Base-by-base conservation (phyloP, 2,329 filamentous ascomycete genomes). In the Calycina herbarum region DNA sequence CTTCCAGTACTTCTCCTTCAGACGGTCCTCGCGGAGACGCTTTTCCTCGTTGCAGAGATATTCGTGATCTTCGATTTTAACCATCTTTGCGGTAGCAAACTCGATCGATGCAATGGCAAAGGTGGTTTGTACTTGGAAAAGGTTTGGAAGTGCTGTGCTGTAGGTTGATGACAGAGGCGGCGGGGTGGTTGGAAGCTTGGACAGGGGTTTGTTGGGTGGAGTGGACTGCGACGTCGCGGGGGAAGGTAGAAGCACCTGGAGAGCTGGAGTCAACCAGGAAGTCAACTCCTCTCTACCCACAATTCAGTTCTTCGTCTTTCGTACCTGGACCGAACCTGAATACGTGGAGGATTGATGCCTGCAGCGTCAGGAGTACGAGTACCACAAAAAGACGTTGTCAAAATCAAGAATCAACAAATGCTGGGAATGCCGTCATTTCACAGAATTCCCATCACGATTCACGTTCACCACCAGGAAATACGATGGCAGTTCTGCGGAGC, bases 1-100 rank as follows among this genome's bases (percentile, higher is more conserved):
- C 86, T 98, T 98, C 94, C 94, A 98, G 82, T 98, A 98, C 78
- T 92, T 94, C 70, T 81, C 86, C 69, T 89, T 89, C 70, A 94
- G 87, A 66, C 89, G 87, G 79, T 98, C 94, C 76, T 97, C 88
- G 76, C 90, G 90, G 72, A 98, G 85, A 60, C 95, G 90, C 78
- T 90, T 91, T 83, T 98, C 94, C 81, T 98, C 94, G 78, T 91
- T 89, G 67, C 91, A 93, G 76, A 94, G 85, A 79, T 93, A 94
- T 77, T 95, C 91, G 79, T 95, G 88, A 76, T 90, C 88, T 79
- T 96, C 93, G 76, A 95, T 89, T 75, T 96, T 85, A 77, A 97
- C 94, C 94, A 98, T 98, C 65, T 71, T 79, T 51, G 45, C n/a
- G n/a, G n/a, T 24, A 51, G 48, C 7, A 17, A 61, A n/a, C n/a